A percentile compares a stretch with the other conserved stretches of the same genome.
Conservation (phyloP, 371 early-diverging fungal genomes). For the Choanephora cucurbitarum region DNA sequence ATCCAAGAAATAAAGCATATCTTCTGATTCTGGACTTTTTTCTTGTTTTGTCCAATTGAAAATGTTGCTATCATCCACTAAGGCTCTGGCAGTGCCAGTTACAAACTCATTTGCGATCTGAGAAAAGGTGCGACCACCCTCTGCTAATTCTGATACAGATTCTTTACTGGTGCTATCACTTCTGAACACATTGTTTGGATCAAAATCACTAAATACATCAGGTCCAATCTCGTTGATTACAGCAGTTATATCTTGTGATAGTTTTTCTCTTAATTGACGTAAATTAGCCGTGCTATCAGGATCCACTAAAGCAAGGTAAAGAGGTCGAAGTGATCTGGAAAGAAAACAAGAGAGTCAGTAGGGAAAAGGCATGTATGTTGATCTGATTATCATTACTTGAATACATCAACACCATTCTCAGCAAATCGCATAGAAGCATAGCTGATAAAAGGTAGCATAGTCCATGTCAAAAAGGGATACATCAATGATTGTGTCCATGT, state of each 20-base stretch:
- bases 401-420: constrained; percentile 88
- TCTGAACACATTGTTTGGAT: constrained; percentile 46
- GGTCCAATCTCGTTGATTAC: constrained; percentile 89
- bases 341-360: constrained; percentile 11
- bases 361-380: too few relatives aligned
- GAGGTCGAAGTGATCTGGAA: constrained; percentile 83
- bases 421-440: constrained; percentile 84
- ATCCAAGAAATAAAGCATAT: constrained; percentile 24
- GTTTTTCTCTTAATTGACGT: constrained; percentile 66
- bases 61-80: constrained; percentile 59
- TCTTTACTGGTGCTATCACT: constrained; percentile 29
- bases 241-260: constrained; percentile 76
- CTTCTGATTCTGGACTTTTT: constrained; percentile 23
- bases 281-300: constrained; percentile 60
- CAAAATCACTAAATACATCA: constrained; percentile 80
- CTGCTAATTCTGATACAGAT: constrained; percentile 35
- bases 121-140: constrained; percentile 37
- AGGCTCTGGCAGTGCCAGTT: constrained; percentile 43
- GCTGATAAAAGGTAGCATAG: constrained; percentile 71
- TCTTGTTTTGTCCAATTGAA: constrained; percentile 56
- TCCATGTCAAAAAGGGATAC: constrained; percentile 59
- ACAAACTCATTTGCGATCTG: constrained; percentile 43
- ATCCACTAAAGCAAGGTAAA: constrained; percentile 75
- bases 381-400: too few relatives aligned
- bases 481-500: constrained; percentile 31